These are phyloP conservation scores for Akanthomyces muscarius DNA, from an alignment of 2,329 filamentous ascomycete genomes.

Conservation along the genomic window DNA sequence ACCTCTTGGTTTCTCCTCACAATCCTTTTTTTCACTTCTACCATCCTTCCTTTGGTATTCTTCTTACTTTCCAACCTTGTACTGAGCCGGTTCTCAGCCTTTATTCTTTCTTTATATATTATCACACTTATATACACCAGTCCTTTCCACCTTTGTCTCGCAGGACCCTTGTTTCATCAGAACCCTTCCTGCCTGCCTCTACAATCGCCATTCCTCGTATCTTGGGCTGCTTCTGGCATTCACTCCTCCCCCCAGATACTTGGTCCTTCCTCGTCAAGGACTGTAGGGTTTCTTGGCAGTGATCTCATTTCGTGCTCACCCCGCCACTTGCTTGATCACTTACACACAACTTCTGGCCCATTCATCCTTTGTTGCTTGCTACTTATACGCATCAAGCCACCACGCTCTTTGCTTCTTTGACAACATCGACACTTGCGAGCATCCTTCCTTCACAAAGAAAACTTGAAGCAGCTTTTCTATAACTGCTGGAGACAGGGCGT, in stretches of 20 bases:
- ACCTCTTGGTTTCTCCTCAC: background rate
- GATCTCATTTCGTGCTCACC: background rate
- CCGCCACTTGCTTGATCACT: background rate
- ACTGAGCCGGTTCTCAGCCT: constrained; percentile 7
- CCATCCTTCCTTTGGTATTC: constrained; percentile 16
- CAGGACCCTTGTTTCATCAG: background rate
- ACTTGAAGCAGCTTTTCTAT: background rate
- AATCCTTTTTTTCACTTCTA: constrained; percentile 1
- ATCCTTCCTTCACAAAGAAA: background rate
- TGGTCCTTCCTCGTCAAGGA: background rate
- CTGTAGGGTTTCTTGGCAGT: background rate
- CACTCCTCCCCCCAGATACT: background rate
- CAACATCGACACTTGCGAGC: background rate
- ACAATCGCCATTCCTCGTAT: background rate
- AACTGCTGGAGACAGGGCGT: background rate
- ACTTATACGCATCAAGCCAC: background rate
- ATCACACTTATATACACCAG: background rate
- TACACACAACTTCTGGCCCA: background rate
- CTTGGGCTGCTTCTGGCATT: background rate
- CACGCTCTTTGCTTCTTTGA: background rate
- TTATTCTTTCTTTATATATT: background rate
- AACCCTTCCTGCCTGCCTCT: background rate
- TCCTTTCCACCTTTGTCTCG: background rate
- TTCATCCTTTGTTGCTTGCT: background rate
- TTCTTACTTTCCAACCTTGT: background rate